Base-by-base conservation (phyloP, 1,284 basidiomycete genomes). In the Macrocybe sp. region DNA sequence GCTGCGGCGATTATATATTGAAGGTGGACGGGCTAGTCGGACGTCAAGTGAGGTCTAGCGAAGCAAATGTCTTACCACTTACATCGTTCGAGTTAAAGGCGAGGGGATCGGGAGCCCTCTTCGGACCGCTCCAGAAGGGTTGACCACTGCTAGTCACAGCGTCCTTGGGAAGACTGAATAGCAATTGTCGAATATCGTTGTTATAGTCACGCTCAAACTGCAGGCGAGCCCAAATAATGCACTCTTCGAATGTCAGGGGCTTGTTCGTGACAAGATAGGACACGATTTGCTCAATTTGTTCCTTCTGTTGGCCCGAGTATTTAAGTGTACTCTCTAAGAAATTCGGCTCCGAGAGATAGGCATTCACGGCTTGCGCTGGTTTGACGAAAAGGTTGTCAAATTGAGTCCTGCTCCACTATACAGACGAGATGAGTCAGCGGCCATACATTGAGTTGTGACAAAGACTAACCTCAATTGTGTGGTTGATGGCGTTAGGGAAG, bases 401-500 rank as follows among this genome's bases (percentile, higher is more conserved):
- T 55, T 92, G 88, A 62, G 89, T 85, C 55, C 94, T 86, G 55
- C 92, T 87, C 97, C 97, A 99, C 89, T 92, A 53, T n/a, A 55
- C 48, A 47, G 36, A 51, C 16, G 45, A 41, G 45, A 44, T 51
- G n/a, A 45, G 30, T 11, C 22, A 37, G 28, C 28, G 30, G 10
- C 14, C 31, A 12, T 14, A 48, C 32, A 4, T 9, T 12, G 22
- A 22, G 11, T 29, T 10, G 11, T 22, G n/a, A 28, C 44, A 11
- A 43, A 12, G 28, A 51, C 70, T 53, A 58, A 88, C 89, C 75
- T 96, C 91, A 55, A 99, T 99, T n/a, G 96, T 98, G 71, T 99
- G 97, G 59, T 94, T 88, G 58, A 99, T 99, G 33, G 89, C 87
- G 65, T 99, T 97, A 30, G 97, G 97, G 82, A 99, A 99, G 71